Evolutionary conservation across 805 yeast species (phyloP), one percentile per base, ranked within the genome.

Genomic region (Torulaspora quercuum): DNA sequence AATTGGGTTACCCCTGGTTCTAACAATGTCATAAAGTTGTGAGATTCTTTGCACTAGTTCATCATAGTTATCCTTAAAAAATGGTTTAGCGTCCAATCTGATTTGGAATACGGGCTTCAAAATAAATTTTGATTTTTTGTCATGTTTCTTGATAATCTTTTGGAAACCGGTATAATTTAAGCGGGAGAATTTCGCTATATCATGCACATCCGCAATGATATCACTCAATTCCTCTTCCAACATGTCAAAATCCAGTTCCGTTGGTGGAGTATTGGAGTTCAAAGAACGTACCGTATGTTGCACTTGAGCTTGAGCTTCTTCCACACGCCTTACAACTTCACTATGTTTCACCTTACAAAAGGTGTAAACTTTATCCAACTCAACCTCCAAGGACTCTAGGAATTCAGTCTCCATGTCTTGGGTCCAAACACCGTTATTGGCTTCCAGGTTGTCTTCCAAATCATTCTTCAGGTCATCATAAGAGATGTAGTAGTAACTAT

Each of bases 161-260:
- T 87, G 95, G 70, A 92, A 92, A 2, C 98, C 98, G 13, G 95
- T 89, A 68, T 92, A 92, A 64, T 92, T 92, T 57, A 92, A 75
- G 45, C 95, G 75, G 12, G 96, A 78, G 62, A 86, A 92, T 61
- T 90, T 90, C 48, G 95, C 95, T 54, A 92, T 73, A 62, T 92
- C 98, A 57, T 92, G 97, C 29, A 92, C 96, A 65, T 89, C 97
- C 14, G 97, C 96, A 63, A 92, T 89, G 51, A 92, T 80, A 52
- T 89, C 96, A 39, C 81, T 73, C 41, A 83, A 64, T 49, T 82
- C 89, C 42, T 80, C 83, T 59, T 84, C 92, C 37, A 83, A 64
- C 38, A 76, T 80, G 48, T 80, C 82, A 49, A 80, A 84, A 55
- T 80, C 85, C 51, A 78, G 73, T 56, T 80, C 84, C 43, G 68